Conservation (phyloP, 805 yeast species). For the Debaryomyces castellii region DNA sequence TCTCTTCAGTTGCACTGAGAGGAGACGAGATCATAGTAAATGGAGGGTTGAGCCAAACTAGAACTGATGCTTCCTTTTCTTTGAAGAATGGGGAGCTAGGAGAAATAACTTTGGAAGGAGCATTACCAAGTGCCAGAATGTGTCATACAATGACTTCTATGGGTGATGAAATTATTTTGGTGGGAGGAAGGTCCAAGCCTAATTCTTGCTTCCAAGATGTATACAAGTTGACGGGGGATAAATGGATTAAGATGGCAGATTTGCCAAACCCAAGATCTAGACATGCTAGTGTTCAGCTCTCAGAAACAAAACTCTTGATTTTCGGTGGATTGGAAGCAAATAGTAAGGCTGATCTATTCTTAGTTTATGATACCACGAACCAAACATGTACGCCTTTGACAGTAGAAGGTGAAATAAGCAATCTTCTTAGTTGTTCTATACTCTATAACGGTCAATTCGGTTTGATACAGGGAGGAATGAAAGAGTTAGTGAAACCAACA, state of each 20-base stretch:
- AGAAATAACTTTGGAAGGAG: conserved; percentile 21
- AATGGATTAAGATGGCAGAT: conserved; percentile 41
- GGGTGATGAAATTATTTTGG: conserved; percentile 31
- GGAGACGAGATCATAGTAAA: conserved; percentile 25
- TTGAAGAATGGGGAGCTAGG: conserved; percentile 16
- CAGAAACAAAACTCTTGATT: conserved; percentile 35
- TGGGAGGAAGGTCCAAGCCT: conserved; percentile 74
- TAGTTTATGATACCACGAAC: conserved; percentile 17
- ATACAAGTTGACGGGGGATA: conserved; percentile 16
- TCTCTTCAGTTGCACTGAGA: conserved; percentile 33
- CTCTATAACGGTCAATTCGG: conserved; percentile 34
- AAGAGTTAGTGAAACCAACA: conserved; percentile 21
- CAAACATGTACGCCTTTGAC: conserved; percentile 9
- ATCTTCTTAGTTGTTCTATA: conserved; percentile 36
- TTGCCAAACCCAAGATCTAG: conserved; percentile 51
- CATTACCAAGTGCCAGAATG: conserved; percentile 49
- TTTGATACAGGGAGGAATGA: conserved; percentile 50
- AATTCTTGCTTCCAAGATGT: conserved; percentile 37
- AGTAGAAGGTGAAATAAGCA: conserved; percentile 19
- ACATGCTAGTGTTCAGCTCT: conserved; percentile 41
- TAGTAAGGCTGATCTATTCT: conserved; percentile 10
- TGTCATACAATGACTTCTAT: conserved; percentile 52
- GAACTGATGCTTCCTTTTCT: conserved; percentile 14
- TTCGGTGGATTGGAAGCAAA: conserved; percentile 47
- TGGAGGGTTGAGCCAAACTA: conserved; percentile 42